Percentiles rank a stretch among this genome's conserved stretches.
These are phyloP conservation scores for Phlebiopsis gigantea DNA, from an alignment of 768 basidiomycete genomes.

Conservation along the genomic window DNA sequence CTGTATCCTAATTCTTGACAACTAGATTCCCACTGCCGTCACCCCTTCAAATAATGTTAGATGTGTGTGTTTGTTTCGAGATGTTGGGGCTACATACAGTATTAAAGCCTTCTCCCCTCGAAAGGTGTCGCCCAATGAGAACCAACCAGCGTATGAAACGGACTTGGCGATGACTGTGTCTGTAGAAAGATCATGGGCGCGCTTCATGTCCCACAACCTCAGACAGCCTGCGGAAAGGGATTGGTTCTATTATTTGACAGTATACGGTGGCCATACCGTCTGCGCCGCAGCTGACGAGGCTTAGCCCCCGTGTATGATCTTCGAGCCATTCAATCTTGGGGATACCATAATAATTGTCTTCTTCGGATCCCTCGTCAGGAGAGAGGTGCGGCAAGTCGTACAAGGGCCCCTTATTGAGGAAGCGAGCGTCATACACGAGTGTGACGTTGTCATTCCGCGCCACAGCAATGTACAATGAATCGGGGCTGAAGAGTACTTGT, in stretches of 20 bases:
- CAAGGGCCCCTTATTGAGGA: conserved; percentile 39
- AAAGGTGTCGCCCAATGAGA: conserved; percentile 52
- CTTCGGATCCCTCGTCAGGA: conserved; percentile 11
- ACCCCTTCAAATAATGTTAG: not conserved
- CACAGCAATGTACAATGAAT: conserved; percentile 50
- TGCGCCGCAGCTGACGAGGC: conserved; percentile 55
- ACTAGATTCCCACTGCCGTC: conserved; percentile 9
- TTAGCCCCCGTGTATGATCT: conserved; percentile 31
- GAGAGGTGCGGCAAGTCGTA: conserved; percentile 44
- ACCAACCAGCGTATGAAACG: conserved; percentile 52
- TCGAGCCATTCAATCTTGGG: conserved; percentile 51
- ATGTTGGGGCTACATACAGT: conserved; percentile 39
- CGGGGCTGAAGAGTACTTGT: conserved; percentile 49
- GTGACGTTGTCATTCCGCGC: conserved; percentile 53
- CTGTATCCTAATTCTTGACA: not conserved
- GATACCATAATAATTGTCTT: conserved; percentile 39
- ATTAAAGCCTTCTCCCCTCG: conserved; percentile 51
- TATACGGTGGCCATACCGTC: conserved; percentile 45
- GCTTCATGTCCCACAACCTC: conserved; percentile 57
- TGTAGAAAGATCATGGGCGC: conserved; percentile 36
- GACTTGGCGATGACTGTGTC: conserved; percentile 47
- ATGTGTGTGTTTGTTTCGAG: not conserved
- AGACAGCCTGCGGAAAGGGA: conserved; percentile 62
- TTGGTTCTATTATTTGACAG: no score
- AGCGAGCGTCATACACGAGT: conserved; percentile 62